Percentiles rank a stretch among this genome's conserved stretches.
Evolutionary conservation across 495 filamentous ascomycete genomes (phyloP).

Genomic region (Penicillium cinerascens): DNA sequence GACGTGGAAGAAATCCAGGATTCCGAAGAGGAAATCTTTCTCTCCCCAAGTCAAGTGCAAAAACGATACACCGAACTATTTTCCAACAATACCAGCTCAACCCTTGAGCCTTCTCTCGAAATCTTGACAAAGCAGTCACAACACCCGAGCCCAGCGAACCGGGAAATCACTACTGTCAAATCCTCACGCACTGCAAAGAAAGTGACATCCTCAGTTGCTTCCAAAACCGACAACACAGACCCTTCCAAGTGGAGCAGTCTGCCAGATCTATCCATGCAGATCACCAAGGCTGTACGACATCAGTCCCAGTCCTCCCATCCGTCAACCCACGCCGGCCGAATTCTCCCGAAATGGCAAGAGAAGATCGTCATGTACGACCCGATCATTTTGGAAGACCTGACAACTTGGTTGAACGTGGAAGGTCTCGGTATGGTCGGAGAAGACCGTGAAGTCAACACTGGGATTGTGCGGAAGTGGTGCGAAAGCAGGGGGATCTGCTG

Average conservation of each 20-base stretch:
- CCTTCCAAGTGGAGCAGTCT: constrained; percentile 7
- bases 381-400: constrained; percentile 81
- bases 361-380: constrained; percentile 95
- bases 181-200: neutral
- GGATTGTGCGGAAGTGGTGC: constrained; percentile 77
- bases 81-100: neutral
- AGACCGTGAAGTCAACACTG: constrained; percentile 59
- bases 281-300: constrained; percentile 59
- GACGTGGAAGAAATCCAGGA: constrained; percentile 61
- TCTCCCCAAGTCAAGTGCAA: constrained; percentile 34
- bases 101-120: constrained; percentile 9
- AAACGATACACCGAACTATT: constrained; percentile 13
- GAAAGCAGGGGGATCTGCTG: constrained; percentile 78
- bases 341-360: constrained; percentile 68
- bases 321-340: constrained; percentile 6
- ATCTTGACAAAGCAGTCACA: constrained; percentile 8
- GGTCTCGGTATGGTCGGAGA: constrained; percentile 58
- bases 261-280: constrained; percentile 53
- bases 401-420: constrained; percentile 76
- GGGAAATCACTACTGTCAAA: constrained; percentile 11
- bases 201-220: neutral
- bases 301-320: constrained; percentile 38
- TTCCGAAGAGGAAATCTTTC: constrained; percentile 51
- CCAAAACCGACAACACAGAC: neutral
- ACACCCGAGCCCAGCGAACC: constrained; percentile 8